Base-by-base conservation (phyloP, 805 yeast species). In the Hanseniaspora thailandica region DNA sequence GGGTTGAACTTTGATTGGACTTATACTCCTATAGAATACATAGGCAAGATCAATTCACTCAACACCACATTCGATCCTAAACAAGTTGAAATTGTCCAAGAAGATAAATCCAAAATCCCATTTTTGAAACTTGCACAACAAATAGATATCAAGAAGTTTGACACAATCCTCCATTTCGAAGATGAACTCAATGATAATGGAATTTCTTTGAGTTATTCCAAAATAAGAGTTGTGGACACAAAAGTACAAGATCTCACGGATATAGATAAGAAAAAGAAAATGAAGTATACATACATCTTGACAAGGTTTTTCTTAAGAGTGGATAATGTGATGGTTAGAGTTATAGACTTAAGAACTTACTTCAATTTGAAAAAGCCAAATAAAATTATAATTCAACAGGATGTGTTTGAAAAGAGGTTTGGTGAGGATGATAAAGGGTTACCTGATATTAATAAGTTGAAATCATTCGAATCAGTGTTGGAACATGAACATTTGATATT, bases 141-240 rank as follows among this genome's bases (percentile, higher is more conserved):
- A 6, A 96, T 87, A 61, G 95, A 95, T 1, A 93, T 93, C 43
- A 63, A 87, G 52, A 88, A 86, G 65, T 93, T 79, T 63, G 97
- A 88, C 63, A 97, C 90, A 60, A 78, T 87, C 71, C 78, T 86
- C 6, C 70, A 93, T 31, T 93, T 78, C 64, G 99, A 93, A 64
- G 99, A 93, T 63, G 99, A 93, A 65, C 71, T 93, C 53, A 97
- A 95, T 4, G 99, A 93, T 65, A 93, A 90, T 65, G 99, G 99
- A 7, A 84, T 87, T 17, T 78, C 94, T 0, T 76, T 86, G 52
- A 68, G 86, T 52, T 79, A 80, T 50, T 80, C 82, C 34, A 89
- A 89, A 66, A 77, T 93, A 20, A 71, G 99, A 57, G 96, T 88
- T 4, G 93, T 93, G 97, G 81, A 81, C 6, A 76, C 81, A 49